Base-by-base conservation (phyloP, 768 basidiomycete species). In the Hericium rajendrae region DNA sequence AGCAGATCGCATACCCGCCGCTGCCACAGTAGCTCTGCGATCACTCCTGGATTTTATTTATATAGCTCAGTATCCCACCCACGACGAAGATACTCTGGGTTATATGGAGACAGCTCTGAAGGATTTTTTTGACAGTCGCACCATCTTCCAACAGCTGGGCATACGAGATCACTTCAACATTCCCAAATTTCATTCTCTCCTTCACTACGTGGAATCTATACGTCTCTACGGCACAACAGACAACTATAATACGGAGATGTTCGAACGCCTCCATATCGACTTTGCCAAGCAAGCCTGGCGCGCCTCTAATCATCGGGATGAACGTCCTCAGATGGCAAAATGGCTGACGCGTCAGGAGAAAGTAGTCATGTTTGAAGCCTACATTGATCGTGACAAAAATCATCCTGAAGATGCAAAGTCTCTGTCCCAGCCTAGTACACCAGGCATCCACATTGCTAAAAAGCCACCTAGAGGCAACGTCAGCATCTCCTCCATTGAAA, bases 141-240 rank as follows among this genome's bases (percentile, higher is more conserved):
- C 10, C 0, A 53, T 68, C 6, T 69, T 71, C 51, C 26, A 63
- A 3, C 60, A 65, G 4, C 62, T 66, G 16, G 62, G 65, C 2
- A 53, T 65, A 0, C 62, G 64, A 0, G 39, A 54, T 0, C 12
- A 66, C 22, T 67, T 69, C 59, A 55, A 63, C 4, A 28, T 69
- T 0, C 67, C 65, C 0, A 70, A 69, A 51, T 46, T 68, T 0
- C 65, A 67, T 37, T 41, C 53, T 4, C 58, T 64, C 0, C 40
- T 58, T 0, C 69, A 70, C 38, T 66, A 66, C 28, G 12, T 9
- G 6, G 18, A 20, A 0, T 59, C 57, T 0, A 66, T 70, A n/a
- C 40, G 88, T 91, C 65, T 88, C 88, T 5, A 92, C 88, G 0
- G 82, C 88, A 1, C 73, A 0, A 54, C 62, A 0, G 66, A 66